Base-by-base conservation (phyloP, 2,329 filamentous ascomycete genomes). In the Daldinia sp. region DNA sequence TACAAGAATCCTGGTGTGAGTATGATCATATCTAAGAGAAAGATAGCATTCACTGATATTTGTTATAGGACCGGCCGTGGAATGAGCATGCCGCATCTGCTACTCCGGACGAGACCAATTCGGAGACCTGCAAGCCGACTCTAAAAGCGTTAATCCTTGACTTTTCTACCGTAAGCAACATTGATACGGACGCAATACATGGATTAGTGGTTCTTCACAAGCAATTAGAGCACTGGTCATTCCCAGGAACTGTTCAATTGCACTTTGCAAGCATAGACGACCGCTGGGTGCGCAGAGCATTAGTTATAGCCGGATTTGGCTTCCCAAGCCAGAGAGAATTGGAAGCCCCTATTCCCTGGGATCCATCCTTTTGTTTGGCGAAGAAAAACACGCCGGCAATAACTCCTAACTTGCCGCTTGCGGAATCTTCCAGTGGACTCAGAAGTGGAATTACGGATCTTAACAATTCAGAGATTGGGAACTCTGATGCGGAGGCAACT, bases 221-320 rank as follows among this genome's bases (percentile, higher is more conserved):
- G 9, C 55, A 65, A 41, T 41, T 65, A 33, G 35, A 48, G 6
- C 46, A 39, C n/a, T 65, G 62, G 62, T 48, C 62, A 15, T 41
- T 41, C 6, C 62, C 56, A 18, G 28, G 48, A 7, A 42, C 23
- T 4, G 48, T 55, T 23, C 15, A 60, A 23, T 56, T 57, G 23
- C 50, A 65, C 26, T 55, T 65, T 28, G 56, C 56, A n/a, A 50
- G 42, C 33, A 50, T 65, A 30, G 28, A 51, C 20, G 33, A 26
- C 9, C 55, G 48, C 6, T 65, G 63, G 63, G 50, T 65, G 20
- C 48, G 63, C 1, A 42, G 63, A 23, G 56, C 56, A 9, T 60
- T 60, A 9, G n/a, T n/a, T 33, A 33, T 35, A 13, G 48, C 50
- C 12, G 63, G 63, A 1, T 65, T 65, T 18, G 63, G 63, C 12